Conservation (phyloP, 495 filamentous ascomycete genomes). For the Penicillium steckii region DNA sequence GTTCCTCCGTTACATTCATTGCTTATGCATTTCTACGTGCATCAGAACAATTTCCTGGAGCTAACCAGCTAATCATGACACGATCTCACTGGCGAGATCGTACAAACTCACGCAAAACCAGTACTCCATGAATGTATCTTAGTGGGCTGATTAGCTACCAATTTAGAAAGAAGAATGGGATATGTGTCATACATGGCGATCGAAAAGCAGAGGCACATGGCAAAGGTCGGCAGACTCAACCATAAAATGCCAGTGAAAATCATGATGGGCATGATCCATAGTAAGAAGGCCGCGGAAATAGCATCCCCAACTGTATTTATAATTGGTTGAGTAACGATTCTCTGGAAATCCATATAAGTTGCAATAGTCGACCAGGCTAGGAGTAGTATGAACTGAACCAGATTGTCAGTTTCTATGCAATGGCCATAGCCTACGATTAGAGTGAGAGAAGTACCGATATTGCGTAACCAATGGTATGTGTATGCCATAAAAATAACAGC, state of each 20-base stretch:
- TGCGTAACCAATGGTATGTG: background rate
- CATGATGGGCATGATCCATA: background rate
- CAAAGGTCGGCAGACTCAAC: background rate
- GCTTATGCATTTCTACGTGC: background rate
- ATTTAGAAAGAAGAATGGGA: background rate
- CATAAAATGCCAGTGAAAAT: background rate
- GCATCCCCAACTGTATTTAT: background rate
- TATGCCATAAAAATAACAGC: background rate
- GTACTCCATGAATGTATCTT: background rate
- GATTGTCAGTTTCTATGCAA: background rate
- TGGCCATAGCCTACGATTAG: background rate
- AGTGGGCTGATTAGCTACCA: background rate
- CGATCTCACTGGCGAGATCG: background rate
- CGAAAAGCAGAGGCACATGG: background rate
- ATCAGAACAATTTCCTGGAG: background rate
- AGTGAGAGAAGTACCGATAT: background rate
- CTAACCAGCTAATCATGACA: too few relatives aligned
- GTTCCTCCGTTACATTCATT: too few relatives aligned
- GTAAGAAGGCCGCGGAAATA: background rate
- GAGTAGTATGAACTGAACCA: background rate
- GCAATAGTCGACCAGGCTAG: background rate
- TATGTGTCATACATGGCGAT: background rate
- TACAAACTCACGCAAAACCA: background rate
- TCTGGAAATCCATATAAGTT: background rate
- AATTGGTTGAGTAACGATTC: background rate